Evolutionary conservation across 129 eudicot species (phyloP), one percentile per base, ranked within the genome.

Genomic region (Kitagawia praeruptora): DNA sequence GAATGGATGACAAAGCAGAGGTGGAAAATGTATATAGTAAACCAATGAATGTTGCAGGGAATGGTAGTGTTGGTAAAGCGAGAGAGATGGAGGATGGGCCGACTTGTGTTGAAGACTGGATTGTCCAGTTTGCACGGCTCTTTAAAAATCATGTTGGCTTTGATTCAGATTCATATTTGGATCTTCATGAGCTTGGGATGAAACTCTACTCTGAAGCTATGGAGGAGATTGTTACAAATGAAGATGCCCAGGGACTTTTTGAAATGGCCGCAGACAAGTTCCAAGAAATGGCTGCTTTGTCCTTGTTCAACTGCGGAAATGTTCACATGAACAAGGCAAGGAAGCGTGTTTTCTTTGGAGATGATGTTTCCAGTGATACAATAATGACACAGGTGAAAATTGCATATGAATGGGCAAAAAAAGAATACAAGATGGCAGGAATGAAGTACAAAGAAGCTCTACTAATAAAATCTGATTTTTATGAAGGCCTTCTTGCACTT

Each of bases 61-160:
- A 86, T 12, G 88, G 82, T 15, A 70, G 64, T 75, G 41, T 81
- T 49, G 82, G 48, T 38, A 85, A 84, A 63, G 53, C 8, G 0
- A 76, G 49, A 44, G 84, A 70, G 51, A 31, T 40, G 38, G 87
- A 86, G 75, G 86, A 86, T 79, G 89, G 80, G 4, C 74, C 89
- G 9, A 81, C 84, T 47, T 88, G 90, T 81, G 85, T 92, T 31
- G 97, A 90, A 81, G 90, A 88, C 76, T 95, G 98, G 98, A 83
- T 95, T 54, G 76, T 95, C 38, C 93, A 95, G 76, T 95, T 95
- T 77, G 89, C 98, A 9, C 81, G 86, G 80, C 79, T 95, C 16
- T 92, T 95, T 82, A 92, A 92, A 82, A 90, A 87, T 83, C 98
- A 95, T 85, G 98, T 95, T 45, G 97, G 98, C 75, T 87, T 95